These are phyloP conservation scores for Pythium sukuiense DNA, from an alignment of 352 stramenopile genomes.

Conservation along the genomic window DNA sequence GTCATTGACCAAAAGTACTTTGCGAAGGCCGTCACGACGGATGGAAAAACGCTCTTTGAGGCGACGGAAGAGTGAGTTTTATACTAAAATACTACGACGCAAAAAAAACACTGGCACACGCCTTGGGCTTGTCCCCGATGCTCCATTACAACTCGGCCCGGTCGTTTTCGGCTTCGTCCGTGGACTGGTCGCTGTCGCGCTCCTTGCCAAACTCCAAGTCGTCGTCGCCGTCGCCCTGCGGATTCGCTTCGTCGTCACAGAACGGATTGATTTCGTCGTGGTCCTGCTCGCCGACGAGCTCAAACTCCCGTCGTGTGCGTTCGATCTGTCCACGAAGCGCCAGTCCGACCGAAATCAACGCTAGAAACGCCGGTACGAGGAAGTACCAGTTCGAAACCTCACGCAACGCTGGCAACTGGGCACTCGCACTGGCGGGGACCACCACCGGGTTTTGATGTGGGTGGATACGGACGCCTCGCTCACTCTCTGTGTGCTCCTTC, in stretches of 20 bases:
- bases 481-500: conserved; percentile 3
- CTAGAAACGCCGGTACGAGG: conserved; percentile 37
- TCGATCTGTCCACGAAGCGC: conserved; percentile 30
- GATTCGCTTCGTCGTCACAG: conserved; percentile 33
- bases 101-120: background rate
- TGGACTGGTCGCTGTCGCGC: conserved; percentile 25
- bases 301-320: conserved; percentile 28
- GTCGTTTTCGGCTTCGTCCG: conserved; percentile 16
- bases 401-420: conserved; percentile 11
- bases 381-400: conserved; percentile 53
- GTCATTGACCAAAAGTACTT: conserved; percentile 64
- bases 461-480: conserved; percentile 6
- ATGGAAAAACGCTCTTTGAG: conserved; percentile 57
- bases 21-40: conserved; percentile 45
- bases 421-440: background rate
- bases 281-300: conserved; percentile 38
- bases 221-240: conserved; percentile 30
- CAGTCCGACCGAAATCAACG: conserved; percentile 41
- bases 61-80: conserved; percentile 11
- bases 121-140: background rate
- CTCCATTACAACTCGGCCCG: background rate
- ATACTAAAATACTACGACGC: background rate
- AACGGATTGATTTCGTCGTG: conserved; percentile 81
- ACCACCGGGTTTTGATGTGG: background rate
- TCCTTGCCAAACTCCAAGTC: conserved; percentile 41